Base-by-base conservation (phyloP, 164 flowering plant genomes). In the Piper betle region DNA sequence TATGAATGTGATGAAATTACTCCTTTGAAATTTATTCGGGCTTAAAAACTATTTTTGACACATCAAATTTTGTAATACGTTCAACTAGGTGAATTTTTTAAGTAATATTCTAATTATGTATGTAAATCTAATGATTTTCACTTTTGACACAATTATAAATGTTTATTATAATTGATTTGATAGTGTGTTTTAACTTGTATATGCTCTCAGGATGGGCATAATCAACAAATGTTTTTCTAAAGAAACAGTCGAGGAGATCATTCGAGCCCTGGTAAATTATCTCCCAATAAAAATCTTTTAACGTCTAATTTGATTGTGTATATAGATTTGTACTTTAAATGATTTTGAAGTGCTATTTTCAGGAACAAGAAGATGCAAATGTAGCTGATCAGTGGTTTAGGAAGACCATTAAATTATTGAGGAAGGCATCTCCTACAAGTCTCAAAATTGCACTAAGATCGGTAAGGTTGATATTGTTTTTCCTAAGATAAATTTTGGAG, bases 361-460 rank as follows among this genome's bases (percentile, higher is more conserved):
- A 89, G 94, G 87, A 84, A 72, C 65, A 38, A 52, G 88, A 81
- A 66, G 74, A 74, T 65, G 65, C 57, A 16, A 61, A 71, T 2
- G 68, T 59, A 39, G 53, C 55, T 18, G 86, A 87, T 70, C 81
- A 72, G 53, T 87, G 88, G 92, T 65, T 80, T 48, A 60, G 74
- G 52, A 56, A 71, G 38, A 65, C 86, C 4, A 67, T 84, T 68
- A 63, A 74, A 57, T 68, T 82, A 39, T 20, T 90, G 77, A 81
- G 80, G 77, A 78, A 75, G 61, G 97, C 97, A 68, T 87, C 97
- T 37, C 95, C 97, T 6, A 80, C 72, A 63, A 82, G 95, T 67
- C 88, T 90, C 63, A 90, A 86, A 69, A 74, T 87, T 65, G 63
- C 86, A 55, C 81, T 90, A 17, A 82, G 85, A 85, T 80, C 84